These are phyloP conservation scores for Leccinum variicolor DNA, from an alignment of 768 basidiomycete genomes.

Conservation along the genomic window DNA sequence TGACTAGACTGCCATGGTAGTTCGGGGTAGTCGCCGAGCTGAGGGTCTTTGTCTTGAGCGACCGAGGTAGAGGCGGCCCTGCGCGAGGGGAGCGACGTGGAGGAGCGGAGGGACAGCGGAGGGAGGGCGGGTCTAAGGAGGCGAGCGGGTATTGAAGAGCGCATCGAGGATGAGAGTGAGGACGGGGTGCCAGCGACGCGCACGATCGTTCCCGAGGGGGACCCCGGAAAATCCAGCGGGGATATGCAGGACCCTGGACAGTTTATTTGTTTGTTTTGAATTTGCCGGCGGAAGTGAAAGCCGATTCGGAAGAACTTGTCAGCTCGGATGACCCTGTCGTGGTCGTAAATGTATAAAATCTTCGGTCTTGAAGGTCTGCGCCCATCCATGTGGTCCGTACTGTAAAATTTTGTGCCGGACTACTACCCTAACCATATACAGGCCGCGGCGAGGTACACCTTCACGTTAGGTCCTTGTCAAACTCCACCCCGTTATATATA, in stretches of 20 bases:
- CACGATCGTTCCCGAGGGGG: conserved; percentile 5
- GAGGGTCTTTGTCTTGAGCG: conserved; percentile 51
- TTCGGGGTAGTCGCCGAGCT: conserved; percentile 70
- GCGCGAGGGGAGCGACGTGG: background rate
- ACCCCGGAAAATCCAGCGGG: conserved; percentile 16
- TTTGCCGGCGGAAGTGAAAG: conserved; percentile 11
- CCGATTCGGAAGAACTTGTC: conserved; percentile 10
- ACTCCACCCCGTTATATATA: conserved; percentile 15
- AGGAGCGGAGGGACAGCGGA: background rate
- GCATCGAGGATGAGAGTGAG: conserved; percentile 18
- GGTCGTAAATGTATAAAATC: conserved; percentile 13
- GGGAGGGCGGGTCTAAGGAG: conserved; percentile 13
- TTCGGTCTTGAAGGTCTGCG: conserved; percentile 14
- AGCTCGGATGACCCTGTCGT: conserved; percentile 17
- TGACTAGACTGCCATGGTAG: conserved; percentile 68
- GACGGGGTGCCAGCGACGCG: background rate
- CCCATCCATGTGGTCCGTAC: conserved; percentile 14
- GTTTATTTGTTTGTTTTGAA: conserved; percentile 1
- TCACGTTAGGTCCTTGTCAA: conserved; percentile 6
- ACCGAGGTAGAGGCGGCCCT: conserved; percentile 18
- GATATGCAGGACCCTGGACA: conserved; percentile 21
- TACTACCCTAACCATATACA: conserved; percentile 14
- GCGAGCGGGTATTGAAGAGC: conserved; percentile 5
- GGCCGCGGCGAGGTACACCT: background rate
- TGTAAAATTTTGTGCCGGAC: conserved; percentile 21